phyloP scores from a whole-genome alignment of 306 rosid genomes.

The Cucumis hystrix region DNA sequence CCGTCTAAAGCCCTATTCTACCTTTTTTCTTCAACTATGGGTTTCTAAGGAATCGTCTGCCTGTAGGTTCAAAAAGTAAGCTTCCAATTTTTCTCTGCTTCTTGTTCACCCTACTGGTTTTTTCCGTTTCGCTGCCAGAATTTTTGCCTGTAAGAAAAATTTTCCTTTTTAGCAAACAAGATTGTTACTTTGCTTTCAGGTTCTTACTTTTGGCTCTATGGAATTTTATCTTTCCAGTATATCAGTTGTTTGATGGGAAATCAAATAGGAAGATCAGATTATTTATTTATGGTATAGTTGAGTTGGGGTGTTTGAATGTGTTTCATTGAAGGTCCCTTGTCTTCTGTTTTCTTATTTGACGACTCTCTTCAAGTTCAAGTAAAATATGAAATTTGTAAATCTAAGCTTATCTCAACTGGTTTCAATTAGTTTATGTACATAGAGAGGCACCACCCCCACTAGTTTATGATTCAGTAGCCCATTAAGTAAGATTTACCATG shows the following conservation, averaged over 20 bases:
- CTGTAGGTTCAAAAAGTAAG: neutral
- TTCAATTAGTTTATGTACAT: too few relatives aligned
- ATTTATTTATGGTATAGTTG: neutral
- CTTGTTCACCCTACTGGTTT: neutral
- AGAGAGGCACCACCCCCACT: too few relatives aligned
- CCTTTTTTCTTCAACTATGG: neutral
- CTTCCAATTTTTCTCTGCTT: neutral
- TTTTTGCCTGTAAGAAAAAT: neutral
- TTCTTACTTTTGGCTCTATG: neutral
- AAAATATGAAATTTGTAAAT: neutral
- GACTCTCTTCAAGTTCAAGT: neutral
- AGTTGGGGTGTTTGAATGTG: neutral
- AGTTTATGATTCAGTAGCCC: neutral
- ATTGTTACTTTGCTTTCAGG: neutral
- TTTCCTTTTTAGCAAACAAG: neutral
- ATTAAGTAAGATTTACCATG: neutral
- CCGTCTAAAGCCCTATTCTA: neutral
- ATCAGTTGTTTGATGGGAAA: neutral
- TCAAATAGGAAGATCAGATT: neutral
- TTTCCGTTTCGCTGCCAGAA: neutral
- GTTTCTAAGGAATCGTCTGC: neutral
- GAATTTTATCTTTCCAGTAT: neutral
- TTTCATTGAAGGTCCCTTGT: neutral
- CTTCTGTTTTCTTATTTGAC: neutral
- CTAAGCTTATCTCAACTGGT: too few relatives aligned